Base-by-base conservation (phyloP, 2,329 filamentous ascomycete genomes). In the Botrytis squamosa region DNA sequence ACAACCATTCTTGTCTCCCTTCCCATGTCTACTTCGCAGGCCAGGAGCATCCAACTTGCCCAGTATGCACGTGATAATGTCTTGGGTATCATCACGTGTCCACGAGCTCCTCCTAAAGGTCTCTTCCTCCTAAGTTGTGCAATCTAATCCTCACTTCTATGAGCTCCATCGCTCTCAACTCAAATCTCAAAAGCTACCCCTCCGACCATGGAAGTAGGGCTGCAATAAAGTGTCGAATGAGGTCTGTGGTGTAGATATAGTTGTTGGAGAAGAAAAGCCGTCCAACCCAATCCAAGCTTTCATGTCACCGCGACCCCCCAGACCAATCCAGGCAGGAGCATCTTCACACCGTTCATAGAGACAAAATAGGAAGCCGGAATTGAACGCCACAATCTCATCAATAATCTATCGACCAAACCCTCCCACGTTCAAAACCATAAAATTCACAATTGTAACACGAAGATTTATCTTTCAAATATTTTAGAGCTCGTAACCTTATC, bases 1-100 rank as follows among this genome's bases (percentile, higher is more conserved):
- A 49, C 3, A 49, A 1, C 22, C 2, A 49, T 49, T 10, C 10
- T 25, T 49, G 46, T 25, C 22, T 9, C 22, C 22, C 46, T 49
- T 5, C 49, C n/a, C 25, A 16, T 14, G 4, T n/a, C 25, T n/a
- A 52, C 49, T 52, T 52, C 49, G 25, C 10, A 49, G 25, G 25
- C 25, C 12, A 4, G 4, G 22, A 25, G 7, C 25, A 55, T n/a
- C 12, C 6, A n/a, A 55, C 49, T 6, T 55, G 49, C 0, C 2
- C 25, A n/a, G 3, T 16, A n/a, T 16, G 3, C 52, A 29, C n/a
- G 52, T 55, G 52, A 55, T 14, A 55, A 1, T 3, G 0, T 0
- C 25, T 6, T 3, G 14, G 3, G 5, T 0, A 29, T 5, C 0
- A 16, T 55, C 52, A 29, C 52, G n/a, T 29, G 52, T 2, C 0